Base-by-base conservation (phyloP, 1,284 basidiomycete genomes). In the Baeospora myosura region DNA sequence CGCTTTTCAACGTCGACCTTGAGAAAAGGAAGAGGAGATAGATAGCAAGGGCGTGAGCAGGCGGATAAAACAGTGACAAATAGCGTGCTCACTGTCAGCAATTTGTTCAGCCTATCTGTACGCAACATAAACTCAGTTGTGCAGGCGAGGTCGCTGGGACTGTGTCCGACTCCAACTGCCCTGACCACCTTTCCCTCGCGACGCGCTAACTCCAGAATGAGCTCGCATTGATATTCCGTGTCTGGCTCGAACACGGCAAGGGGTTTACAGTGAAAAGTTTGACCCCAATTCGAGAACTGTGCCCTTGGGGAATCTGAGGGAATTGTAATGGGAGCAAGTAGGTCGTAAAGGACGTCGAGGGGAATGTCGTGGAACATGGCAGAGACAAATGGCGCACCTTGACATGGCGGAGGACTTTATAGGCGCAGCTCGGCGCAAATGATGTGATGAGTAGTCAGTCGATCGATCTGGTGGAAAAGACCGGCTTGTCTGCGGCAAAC, bases 61-160 rank as follows among this genome's bases (percentile, higher is more conserved):
- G n/a, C n/a, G n/a, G n/a, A n/a, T n/a, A n/a, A n/a, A n/a, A n/a
- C n/a, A n/a, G n/a, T n/a, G n/a, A 43, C 23, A 40, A 32, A 18
- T 21, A 26, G 14, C 11, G 14, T 26, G 47, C 86, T 59, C 62
- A 93, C 90, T 69, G 85, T 78, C 34, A 92, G 57, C 16, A 90
- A 61, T 23, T 72, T 68, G 57, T 81, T 72, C 41, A 95, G 63
- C 52, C 73, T 77, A 42, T 79, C 78, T 49, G 85, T 87, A 40
- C 84, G 74, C 41, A 95, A 63, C 74, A 95, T 83, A 67, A 79
- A 93, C 10, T 81, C 89, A 41, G 69, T 74, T 0, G 89, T 92
- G 62, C 89, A 95, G 0, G 88, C 84, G 40, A 98, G 71, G 65
- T 98, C 95, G 58, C 83, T 88, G 7, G 95, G 96, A 49, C 85